Conservation (phyloP, 2,329 filamentous ascomycete genomes). For the Phyllosticta capitalensis region DNA sequence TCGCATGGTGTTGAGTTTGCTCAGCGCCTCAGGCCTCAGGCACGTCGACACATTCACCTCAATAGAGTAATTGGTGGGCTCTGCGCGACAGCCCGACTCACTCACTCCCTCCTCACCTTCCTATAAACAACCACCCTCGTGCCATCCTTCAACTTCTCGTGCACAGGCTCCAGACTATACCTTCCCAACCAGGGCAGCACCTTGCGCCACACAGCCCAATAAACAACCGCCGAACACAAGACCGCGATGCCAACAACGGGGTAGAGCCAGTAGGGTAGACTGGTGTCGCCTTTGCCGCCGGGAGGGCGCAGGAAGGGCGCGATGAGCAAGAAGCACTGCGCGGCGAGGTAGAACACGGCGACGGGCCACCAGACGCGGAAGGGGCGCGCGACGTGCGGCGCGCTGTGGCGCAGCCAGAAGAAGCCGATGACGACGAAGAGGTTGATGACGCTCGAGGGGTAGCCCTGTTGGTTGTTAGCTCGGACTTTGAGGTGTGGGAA, state of each 20-base stretch:
- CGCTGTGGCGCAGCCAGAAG: conserved; percentile 49
- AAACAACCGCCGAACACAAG: conserved; percentile 51
- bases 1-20: conserved; percentile 37
- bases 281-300: conserved; percentile 12
- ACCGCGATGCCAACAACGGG: conserved; percentile 43
- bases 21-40: too few relatives aligned
- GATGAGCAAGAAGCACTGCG: conserved; percentile 47
- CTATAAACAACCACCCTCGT: conserved; percentile 48
- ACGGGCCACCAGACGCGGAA: conserved; percentile 57
- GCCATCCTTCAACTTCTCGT: conserved; percentile 53
- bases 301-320: conserved; percentile 51
- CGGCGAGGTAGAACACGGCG: conserved; percentile 44
- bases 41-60: too few relatives aligned
- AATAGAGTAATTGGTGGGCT: too few relatives aligned
- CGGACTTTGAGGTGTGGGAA: too few relatives aligned
- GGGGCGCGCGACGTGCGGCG: conserved; percentile 52
- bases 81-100: too few relatives aligned
- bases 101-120: conserved; percentile 8
- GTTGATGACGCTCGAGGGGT: conserved; percentile 52
- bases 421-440: conserved; percentile 50
- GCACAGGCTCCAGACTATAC: conserved; percentile 54
- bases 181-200: conserved; percentile 49
- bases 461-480: conserved; percentile 32
- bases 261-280: conserved; percentile 44
- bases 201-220: conserved; percentile 61